phyloP scores from a whole-genome alignment of 2,329 filamentous ascomycete genomes.

The Apiospora aurea region DNA sequence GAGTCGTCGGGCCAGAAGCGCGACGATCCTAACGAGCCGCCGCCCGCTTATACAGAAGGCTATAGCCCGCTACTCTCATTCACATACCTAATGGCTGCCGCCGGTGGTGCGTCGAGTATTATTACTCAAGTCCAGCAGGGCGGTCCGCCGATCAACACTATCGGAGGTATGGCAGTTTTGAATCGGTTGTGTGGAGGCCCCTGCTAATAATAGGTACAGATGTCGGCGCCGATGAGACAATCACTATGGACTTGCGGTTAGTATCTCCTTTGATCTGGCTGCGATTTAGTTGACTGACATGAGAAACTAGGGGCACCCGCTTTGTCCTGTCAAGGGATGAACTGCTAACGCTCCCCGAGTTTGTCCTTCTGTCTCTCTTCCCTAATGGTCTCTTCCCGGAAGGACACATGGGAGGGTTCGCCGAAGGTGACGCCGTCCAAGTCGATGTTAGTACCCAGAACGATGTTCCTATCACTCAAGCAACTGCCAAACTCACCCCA shows the following conservation, averaged over 20 bases:
- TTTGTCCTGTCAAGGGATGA: constrained; percentile 96
- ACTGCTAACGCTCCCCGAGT: constrained; percentile 93
- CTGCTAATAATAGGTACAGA: constrained; percentile 52
- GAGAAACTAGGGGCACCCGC: constrained; percentile 74
- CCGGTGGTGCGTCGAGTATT: constrained; percentile 96
- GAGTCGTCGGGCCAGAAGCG: constrained; percentile 73
- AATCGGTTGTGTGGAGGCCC: constrained; percentile 1
- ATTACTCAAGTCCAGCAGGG: constrained; percentile 99
- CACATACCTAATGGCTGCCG: constrained; percentile 96
- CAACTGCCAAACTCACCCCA: constrained; percentile 36
- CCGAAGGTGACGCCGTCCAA: constrained; percentile 92
- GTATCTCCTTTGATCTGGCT: constrained; percentile 34
- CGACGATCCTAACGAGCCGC: constrained; percentile 83
- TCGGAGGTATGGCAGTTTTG: constrained; percentile 70
- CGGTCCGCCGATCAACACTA: constrained; percentile 85
- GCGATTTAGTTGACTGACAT: background rate
- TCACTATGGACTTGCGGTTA: constrained; percentile 92
- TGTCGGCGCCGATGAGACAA: constrained; percentile 90
- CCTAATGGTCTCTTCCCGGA: constrained; percentile 98
- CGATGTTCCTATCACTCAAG: constrained; percentile 35
- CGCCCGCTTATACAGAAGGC: constrained; percentile 95
- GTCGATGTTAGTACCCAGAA: constrained; percentile 81
- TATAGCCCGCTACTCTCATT: constrained; percentile 91
- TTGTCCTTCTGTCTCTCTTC: constrained; percentile 95
- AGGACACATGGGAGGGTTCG: constrained; percentile 91